Evolutionary conservation across 345 rosid species (phyloP), one percentile per base, ranked within the genome.

Genomic region (Acer negundo): DNA sequence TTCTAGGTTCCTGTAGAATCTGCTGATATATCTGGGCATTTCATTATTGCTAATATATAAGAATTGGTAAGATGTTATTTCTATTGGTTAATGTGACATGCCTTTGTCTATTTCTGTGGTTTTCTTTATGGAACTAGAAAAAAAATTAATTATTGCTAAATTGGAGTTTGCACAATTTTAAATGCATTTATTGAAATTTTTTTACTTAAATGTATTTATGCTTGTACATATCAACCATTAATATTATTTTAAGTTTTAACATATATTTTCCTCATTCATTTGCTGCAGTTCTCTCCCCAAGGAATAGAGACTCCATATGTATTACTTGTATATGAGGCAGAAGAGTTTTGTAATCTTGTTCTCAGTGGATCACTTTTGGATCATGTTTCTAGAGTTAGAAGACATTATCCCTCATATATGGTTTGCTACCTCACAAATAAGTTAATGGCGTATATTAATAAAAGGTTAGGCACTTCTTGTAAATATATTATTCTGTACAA

Each of bases 341-440:
- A 92, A 81, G 98, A 95, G 47, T 92, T 95, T 76, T 92, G 98
- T 88, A 90, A 87, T 75, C 92, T 89, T 82, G 85, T 90, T 78
- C 77, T 81, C 31, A 86, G 82, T 75, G 92, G 68, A 69, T 88
- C 81, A 35, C 72, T 95, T 81, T 51, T 88, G 73, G 85, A 87
- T 77, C 91, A 86, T 53, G 87, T 92, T 80, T 85, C 93, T 56
- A 79, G 80, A 77, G 88, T 89, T 76, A 90, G 80, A 76, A 84
- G 82, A 53, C 89, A n/a, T 74, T 92, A 92, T 84, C 94, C 99
- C 68, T 89, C 86, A 23, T 87, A 91, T 80, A 90, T 92, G n/a
- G 82, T 94, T 77, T 96, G 99, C 88, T 96, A 83, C 77, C 89
- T 94, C 72, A 96, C 94, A 80, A 91, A 92, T 86, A 96, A 90